These are phyloP conservation scores for Cordyceps militaris DNA, from an alignment of 2,329 filamentous ascomycete species.

Conservation along the genomic window DNA sequence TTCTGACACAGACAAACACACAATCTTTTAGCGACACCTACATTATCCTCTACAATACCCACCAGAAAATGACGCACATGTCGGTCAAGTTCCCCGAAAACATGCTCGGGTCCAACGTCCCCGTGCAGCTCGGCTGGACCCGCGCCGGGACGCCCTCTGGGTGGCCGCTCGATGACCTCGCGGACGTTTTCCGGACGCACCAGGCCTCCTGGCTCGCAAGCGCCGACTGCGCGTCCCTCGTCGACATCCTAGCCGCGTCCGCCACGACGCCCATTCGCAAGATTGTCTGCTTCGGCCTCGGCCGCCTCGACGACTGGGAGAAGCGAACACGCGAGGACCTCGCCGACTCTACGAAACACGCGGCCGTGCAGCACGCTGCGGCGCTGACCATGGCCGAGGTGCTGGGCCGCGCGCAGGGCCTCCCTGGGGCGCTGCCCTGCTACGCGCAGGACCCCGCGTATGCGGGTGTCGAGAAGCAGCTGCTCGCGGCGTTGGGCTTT, in stretches of 20 bases:
- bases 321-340: background rate
- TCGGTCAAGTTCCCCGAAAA: background rate
- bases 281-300: conserved; percentile 6
- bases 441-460: conserved; percentile 16
- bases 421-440: background rate
- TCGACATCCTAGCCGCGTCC: background rate
- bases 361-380: conserved; percentile 19
- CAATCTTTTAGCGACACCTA: background rate
- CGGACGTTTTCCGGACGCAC: background rate
- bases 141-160: background rate
- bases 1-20: too few relatives aligned
- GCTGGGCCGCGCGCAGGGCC: background rate
- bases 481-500: conserved; percentile 9
- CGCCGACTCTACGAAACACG: background rate
- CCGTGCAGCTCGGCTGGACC: background rate
- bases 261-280: background rate
- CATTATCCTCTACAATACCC: background rate
- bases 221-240: background rate
- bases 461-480: background rate
- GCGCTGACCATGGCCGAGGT: conserved; percentile 14
- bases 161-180: background rate
- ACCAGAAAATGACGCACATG: background rate
- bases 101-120: background rate
- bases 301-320: background rate
- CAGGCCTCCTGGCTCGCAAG: background rate